Conservation (phyloP, 176 grass and related monocot species). For the Eremochloa ophiuroides region DNA sequence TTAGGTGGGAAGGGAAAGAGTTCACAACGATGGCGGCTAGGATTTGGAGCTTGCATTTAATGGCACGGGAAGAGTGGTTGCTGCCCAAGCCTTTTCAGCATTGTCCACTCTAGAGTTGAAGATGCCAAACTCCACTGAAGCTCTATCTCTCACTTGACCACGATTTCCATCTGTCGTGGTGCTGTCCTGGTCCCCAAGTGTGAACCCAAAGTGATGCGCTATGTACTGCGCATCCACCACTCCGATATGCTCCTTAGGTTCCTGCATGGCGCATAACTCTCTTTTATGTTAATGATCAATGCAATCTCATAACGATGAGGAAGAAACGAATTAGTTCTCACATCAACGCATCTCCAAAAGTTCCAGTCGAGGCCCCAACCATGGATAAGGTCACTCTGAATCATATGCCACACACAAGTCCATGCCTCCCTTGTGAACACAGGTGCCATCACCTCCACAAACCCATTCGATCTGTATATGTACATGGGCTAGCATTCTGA, state of each 20-base stretch:
- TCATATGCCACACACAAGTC: constrained; percentile 40
- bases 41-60: no score
- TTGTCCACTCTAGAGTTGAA: no score
- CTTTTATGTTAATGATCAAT: no score
- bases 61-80: no score
- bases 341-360: constrained; percentile 32
- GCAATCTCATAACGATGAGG: no score
- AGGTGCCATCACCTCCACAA: constrained; percentile 41
- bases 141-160: neutral
- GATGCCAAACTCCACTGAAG: no score
- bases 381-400: constrained; percentile 31
- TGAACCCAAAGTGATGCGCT: neutral
- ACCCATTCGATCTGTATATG: constrained; percentile 9
- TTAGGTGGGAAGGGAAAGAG: no score
- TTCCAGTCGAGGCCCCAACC: constrained; percentile 15
- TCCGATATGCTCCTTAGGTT: neutral
- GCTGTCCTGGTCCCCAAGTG: neutral
- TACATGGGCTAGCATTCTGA: no score
- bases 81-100: no score
- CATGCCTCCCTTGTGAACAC: constrained; percentile 34
- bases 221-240: constrained; percentile 28
- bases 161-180: neutral
- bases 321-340: neutral
- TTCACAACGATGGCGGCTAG: no score
- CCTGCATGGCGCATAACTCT: neutral